Conservation (phyloP, 2,329 filamentous ascomycete species). For the Hypoxylon sp. region DNA sequence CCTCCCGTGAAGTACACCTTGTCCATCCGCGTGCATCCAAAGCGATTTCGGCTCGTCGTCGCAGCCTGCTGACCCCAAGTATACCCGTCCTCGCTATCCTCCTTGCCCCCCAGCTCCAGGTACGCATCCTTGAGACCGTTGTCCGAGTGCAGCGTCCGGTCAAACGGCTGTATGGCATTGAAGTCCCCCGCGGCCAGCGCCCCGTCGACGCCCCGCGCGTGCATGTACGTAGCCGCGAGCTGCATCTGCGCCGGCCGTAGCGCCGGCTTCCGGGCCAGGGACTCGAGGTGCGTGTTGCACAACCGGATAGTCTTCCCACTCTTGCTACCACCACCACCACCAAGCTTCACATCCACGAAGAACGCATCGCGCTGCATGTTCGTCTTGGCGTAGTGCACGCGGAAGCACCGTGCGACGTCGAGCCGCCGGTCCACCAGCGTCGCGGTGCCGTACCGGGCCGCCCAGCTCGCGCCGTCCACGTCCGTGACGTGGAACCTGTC, state of each 20-base stretch:
- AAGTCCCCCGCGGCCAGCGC: conserved; percentile 62
- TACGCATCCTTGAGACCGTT: conserved; percentile 61
- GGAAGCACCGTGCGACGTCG: conserved; percentile 52
- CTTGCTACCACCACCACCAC: too few relatives aligned
- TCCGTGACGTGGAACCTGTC: conserved; percentile 58
- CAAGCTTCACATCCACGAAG: conserved; percentile 57
- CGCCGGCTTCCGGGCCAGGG: conserved; percentile 39
- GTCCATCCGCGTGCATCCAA: conserved; percentile 62
- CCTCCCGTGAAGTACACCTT: conserved; percentile 56
- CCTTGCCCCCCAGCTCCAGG: conserved; percentile 57
- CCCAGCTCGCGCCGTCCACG: conserved; percentile 52
- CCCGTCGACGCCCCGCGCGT: conserved; percentile 46
- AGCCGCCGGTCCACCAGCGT: conserved; percentile 59
- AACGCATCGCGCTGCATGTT: conserved; percentile 60
- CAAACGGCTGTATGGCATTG: conserved; percentile 64
- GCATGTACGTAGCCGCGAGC: conserved; percentile 36
- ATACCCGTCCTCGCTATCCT: conserved; percentile 57
- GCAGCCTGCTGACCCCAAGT: conserved; percentile 65
- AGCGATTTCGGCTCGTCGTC: conserved; percentile 49
- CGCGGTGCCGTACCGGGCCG: conserved; percentile 56
- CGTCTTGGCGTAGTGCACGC: conserved; percentile 57
- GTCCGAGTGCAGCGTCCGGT: conserved; percentile 54
- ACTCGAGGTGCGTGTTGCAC: conserved; percentile 46
- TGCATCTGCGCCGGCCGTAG: conserved; percentile 41
- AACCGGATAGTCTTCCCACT: conserved; percentile 37